These are phyloP conservation scores for Epithele typhae DNA, from an alignment of 768 basidiomycete genomes.

Conservation along the genomic window DNA sequence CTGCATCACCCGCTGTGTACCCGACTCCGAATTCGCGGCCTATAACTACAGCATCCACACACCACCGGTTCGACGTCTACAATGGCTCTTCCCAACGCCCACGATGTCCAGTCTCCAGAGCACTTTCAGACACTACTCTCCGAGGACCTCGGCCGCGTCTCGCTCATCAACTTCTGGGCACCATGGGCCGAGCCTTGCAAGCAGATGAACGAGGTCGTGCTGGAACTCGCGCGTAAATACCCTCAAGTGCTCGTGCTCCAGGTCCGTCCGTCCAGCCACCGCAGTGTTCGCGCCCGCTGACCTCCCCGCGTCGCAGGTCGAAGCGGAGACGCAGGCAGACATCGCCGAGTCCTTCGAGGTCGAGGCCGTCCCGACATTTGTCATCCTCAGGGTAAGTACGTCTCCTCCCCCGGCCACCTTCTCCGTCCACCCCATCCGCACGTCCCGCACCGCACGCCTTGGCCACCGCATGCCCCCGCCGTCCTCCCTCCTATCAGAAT, in stretches of 20 bases:
- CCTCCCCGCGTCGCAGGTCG: slow-evolving; percentile 54
- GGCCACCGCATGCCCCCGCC: too few species aligned
- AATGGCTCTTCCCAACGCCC: too few species aligned
- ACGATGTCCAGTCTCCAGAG: slow-evolving; percentile 52
- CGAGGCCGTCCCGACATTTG: slow-evolving; percentile 80
- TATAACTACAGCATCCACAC: too few species aligned
- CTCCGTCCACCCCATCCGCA: not conserved
- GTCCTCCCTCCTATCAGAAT: too few species aligned
- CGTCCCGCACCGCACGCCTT: slow-evolving; percentile 1
- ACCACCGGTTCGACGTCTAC: too few species aligned
- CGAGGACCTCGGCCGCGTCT: slow-evolving; percentile 72
- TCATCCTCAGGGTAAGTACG: slow-evolving; percentile 69
- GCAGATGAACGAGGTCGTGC: slow-evolving; percentile 79
- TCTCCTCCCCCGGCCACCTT: not conserved
- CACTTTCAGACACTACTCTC: slow-evolving; percentile 76
- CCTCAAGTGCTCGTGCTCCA: slow-evolving; percentile 67
- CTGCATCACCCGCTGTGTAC: too few species aligned
- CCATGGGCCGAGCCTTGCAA: slow-evolving; percentile 89
- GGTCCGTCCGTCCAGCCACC: too few species aligned
- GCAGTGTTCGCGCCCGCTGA: too few species aligned
- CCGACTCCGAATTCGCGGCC: too few species aligned
- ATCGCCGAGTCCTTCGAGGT: slow-evolving; percentile 93
- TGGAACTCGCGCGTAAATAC: slow-evolving; percentile 71
- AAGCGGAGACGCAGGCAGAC: slow-evolving; percentile 76
- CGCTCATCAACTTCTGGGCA: slow-evolving; percentile 93